Evolutionary conservation across 371 early-diverging fungal species (phyloP).

Genomic region (Mortierella sp.): DNA sequence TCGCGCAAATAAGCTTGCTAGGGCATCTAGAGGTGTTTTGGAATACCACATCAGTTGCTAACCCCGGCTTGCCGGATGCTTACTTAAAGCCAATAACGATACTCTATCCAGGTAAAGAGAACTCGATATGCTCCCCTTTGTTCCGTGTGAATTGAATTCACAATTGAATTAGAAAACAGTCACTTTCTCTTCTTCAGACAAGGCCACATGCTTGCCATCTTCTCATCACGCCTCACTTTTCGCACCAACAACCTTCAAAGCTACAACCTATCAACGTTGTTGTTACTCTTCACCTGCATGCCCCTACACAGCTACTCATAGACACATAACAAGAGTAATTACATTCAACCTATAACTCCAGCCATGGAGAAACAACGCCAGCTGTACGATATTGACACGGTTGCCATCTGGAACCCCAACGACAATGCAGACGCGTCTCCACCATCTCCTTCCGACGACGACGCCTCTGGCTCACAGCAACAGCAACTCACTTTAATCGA

Average conservation of each 20-base stretch:
- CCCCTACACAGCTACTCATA: not conserved
- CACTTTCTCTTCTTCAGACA: not conserved
- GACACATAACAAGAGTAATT: not conserved
- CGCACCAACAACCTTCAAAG: not conserved
- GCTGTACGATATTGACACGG: constrained; percentile 61
- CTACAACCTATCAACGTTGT: not conserved
- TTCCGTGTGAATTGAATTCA: no score
- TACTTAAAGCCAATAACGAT: not conserved
- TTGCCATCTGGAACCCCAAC: constrained; percentile 61
- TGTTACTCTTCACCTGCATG: not conserved
- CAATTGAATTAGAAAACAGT: not conserved
- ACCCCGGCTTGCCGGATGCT: not conserved
- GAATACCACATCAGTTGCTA: not conserved
- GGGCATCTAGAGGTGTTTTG: no score
- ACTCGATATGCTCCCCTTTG: not conserved
- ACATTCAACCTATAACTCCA: not conserved
- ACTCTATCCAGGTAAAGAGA: not conserved
- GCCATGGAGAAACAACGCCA: constrained; percentile 57
- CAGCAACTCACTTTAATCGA: constrained; percentile 35
- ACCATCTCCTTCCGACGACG: not conserved
- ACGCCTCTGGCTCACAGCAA: not conserved
- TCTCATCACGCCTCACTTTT: not conserved
- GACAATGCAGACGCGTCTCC: constrained; percentile 43
- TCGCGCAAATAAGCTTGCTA: no score
- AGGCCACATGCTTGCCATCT: not conserved